phyloP scores from a whole-genome alignment of 2,329 filamentous ascomycete species.

The Penicillium occitanis region DNA sequence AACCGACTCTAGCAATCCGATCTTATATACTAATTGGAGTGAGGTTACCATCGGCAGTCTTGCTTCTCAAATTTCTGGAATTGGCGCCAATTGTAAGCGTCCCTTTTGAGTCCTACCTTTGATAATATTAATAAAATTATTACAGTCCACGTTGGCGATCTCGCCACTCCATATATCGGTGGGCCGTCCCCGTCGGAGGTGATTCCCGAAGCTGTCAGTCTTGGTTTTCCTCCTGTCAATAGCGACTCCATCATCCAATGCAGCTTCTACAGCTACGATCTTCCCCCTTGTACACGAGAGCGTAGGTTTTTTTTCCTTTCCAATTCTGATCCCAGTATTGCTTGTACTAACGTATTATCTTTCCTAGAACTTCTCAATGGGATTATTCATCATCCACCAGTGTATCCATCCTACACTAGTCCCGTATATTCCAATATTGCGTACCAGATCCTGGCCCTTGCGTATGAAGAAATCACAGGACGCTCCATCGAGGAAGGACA shows the following conservation, averaged over 20 bases:
- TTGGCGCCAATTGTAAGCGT: conserved; percentile 1
- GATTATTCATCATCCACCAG: conserved; percentile 7
- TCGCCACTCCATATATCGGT: background rate
- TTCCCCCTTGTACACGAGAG: conserved; percentile 1
- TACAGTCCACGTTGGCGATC: background rate
- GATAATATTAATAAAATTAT: background rate
- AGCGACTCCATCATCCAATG: conserved; percentile 4
- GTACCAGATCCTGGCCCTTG: conserved; percentile 2
- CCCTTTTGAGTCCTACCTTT: background rate
- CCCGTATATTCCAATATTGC: conserved; percentile 12
- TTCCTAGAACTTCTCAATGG: conserved; percentile 6
- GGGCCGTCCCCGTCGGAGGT: background rate
- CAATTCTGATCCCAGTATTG: background rate
- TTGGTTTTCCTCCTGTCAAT: conserved; percentile 8
- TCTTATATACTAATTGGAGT: background rate
- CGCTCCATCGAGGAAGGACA: background rate
- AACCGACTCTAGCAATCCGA: background rate
- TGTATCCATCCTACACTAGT: conserved; percentile 2
- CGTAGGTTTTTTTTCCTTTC: background rate
- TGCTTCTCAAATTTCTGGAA: conserved; percentile 10
- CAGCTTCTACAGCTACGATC: conserved; percentile 6
- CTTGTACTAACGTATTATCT: background rate
- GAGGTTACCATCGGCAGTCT: conserved; percentile 9
- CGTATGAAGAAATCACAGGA: conserved; percentile 7
- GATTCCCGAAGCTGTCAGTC: background rate